Evolutionary conservation across 1,139 yeast genomes (phyloP), one percentile per base, ranked within the genome.

Genomic region (Saccharomyces uvarum): DNA sequence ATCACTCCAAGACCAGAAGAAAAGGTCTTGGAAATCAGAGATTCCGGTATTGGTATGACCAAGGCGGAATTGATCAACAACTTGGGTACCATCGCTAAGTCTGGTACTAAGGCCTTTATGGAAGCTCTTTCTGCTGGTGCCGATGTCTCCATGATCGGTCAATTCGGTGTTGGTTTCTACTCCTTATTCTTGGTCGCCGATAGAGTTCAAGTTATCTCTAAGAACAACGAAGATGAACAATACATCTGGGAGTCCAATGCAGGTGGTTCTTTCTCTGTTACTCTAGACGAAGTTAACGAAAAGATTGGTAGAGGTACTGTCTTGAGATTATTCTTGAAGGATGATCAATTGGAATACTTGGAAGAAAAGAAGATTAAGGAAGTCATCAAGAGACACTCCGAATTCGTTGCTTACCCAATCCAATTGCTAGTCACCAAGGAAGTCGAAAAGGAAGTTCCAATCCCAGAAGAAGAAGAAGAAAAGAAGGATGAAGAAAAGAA

Each of bases 101-200:
- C 99, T 64, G 99, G 99, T 79, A 95, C 99, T 70, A 95, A 95
- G 81, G 88, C 96, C 65, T 95, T 95, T 76, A 93, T 95, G 99
- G 99, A 95, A 79, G 99, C 99, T 65, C 83, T 93, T 66, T 86
- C 96, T 65, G 97, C 97, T 64, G 99, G 99, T 79, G 99, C 99
- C 63, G 99, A 95, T 76, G 97, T 95, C 63, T 90, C 98, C 63
- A 95, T 95, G 99, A 95, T 95, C 79, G 99, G 99, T 83, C 99
- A 95, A 80, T 95, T 95, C 81, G 99, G 99, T 89, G 99, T 95
- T 69, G 99, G 99, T 84, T 95, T 95, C 93, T 95, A 95, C 87
- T 93, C 99, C 56, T 82, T 93, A 68, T 95, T 95, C 88, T 85
- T 95, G 80, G 99, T 95, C 72, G 99, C 99, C 71, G 99, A 95